Evolutionary conservation across 768 basidiomycete species (phyloP).

Genomic region (Porphyrellus cyaneotinctus): DNA sequence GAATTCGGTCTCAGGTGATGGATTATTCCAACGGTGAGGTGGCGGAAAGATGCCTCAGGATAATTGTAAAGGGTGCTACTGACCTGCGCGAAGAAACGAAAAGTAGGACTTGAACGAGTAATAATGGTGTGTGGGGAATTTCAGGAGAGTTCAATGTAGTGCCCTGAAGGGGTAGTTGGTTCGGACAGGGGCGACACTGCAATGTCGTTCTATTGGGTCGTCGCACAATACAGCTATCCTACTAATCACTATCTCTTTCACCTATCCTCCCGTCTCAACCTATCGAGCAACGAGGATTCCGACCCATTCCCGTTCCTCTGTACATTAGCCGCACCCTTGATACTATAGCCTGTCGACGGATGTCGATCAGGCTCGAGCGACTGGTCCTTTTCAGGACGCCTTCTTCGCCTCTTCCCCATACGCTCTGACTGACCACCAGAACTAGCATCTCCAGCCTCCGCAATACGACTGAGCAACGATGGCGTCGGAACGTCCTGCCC

Average conservation of each 20-base stretch:
- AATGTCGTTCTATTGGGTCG: slow-evolving; percentile 9
- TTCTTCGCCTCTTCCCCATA: slow-evolving; percentile 17
- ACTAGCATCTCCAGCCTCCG: slow-evolving; percentile 17
- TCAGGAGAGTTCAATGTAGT: too few relatives aligned
- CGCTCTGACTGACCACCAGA: slow-evolving; percentile 18
- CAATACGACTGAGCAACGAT: slow-evolving; percentile 45
- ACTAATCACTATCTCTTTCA: slow-evolving; percentile 27
- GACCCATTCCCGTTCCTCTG: slow-evolving; percentile 17
- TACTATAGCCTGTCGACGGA: slow-evolving; percentile 45
- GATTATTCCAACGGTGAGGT: slow-evolving; percentile 53
- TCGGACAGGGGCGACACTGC: neutral
- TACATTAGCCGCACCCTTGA: slow-evolving; percentile 49
- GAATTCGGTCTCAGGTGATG: slow-evolving; percentile 52
- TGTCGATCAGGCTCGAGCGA: slow-evolving; percentile 31
- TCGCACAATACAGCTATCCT: slow-evolving; percentile 19
- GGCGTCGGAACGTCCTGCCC: slow-evolving; percentile 32
- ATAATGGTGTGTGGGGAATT: slow-evolving; percentile 46
- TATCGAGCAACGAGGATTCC: slow-evolving; percentile 33
- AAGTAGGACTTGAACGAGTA: slow-evolving; percentile 56
- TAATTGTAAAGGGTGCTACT: neutral
- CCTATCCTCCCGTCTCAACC: slow-evolving; percentile 27
- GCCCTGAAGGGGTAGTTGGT: too few relatives aligned
- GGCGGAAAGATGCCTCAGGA: slow-evolving; percentile 75
- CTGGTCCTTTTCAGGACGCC: slow-evolving; percentile 17
- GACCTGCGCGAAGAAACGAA: slow-evolving; percentile 60